Percentiles rank a stretch among this genome's conserved stretches.
These are phyloP conservation scores for Xylaria arbuscula DNA, from an alignment of 2,329 filamentous ascomycete species.

Conservation along the genomic window DNA sequence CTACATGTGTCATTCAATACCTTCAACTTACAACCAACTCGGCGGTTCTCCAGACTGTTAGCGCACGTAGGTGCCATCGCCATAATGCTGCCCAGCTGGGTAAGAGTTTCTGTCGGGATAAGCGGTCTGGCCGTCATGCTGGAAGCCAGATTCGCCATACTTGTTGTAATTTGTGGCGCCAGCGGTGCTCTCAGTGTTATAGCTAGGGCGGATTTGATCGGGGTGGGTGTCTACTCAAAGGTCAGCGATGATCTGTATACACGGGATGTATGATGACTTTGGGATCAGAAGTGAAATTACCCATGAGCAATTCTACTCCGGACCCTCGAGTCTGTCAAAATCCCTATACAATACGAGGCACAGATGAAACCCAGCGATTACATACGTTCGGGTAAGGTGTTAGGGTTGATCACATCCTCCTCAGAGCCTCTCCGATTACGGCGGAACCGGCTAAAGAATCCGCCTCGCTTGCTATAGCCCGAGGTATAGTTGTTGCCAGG, in stretches of 20 bases:
- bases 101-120: slow-evolving; percentile 45
- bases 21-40: not conserved
- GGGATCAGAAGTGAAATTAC: not conserved
- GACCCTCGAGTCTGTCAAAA: not conserved
- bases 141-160: slow-evolving; percentile 46
- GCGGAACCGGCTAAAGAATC: slow-evolving; percentile 51
- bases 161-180: slow-evolving; percentile 48
- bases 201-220: slow-evolving; percentile 51
- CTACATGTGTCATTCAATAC: not conserved
- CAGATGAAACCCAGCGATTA: not conserved
- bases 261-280: not conserved
- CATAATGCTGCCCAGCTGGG: slow-evolving; percentile 39
- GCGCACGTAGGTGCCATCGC: slow-evolving; percentile 30
- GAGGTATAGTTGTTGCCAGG: slow-evolving; percentile 57
- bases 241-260: slow-evolving; percentile 6
- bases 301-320: not conserved
- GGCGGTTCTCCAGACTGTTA: not conserved
- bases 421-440: slow-evolving; percentile 37
- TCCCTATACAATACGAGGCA: not conserved
- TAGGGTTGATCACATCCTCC: slow-evolving; percentile 45
- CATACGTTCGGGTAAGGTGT: slow-evolving; percentile 51
- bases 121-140: slow-evolving; percentile 47
- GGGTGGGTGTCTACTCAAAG: slow-evolving; percentile 44
- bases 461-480: slow-evolving; percentile 49
- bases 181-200: slow-evolving; percentile 52